Base-by-base conservation (phyloP, 2,329 filamentous ascomycete species). In the Ophiostoma quercus region DNA sequence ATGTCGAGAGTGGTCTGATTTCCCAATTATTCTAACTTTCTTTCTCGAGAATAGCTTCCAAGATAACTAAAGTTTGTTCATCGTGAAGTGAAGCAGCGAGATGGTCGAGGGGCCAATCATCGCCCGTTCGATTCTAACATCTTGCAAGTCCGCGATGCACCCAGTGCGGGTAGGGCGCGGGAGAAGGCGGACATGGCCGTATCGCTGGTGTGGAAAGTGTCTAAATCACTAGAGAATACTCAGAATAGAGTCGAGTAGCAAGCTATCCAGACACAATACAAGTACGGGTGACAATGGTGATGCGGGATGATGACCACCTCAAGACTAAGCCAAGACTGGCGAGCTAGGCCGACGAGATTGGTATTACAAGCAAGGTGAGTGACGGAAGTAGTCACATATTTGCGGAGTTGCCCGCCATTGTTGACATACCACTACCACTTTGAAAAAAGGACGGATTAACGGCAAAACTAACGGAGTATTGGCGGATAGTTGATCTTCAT, bases 51-150 rank as follows among this genome's bases (percentile, higher is more conserved):
- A 32, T 12, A n/a, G 16, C 32, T n/a, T 39, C 6, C 7, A 63
- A 37, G 29, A 63, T 37, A 63, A 37, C 29, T 39, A 63, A 63
- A 63, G 19, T n/a, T 2, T 51, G 37, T 51, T 68, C 34, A 29
- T 68, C 41, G 25, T 51, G 41, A 51, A 22, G 14, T n/a, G 29
- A 34, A 37, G 29, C 32, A 37, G 29, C 32, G 7, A 8, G 7
- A 32, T 11, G 14, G 16, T 16, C 29, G 29, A 5, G 6, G 60
- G 60, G 29, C 60, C 60, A 63, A 63, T 37, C 60, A 63, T 37
- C 60, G 60, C 29, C 54, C 54, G 25, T 6, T 22, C 60, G 32
- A 37, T 63, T 63, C 54, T n/a, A 57, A 60, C 54, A 60, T 60
- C 54, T 60, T 60, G 7, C 54, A 32, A 60, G 54, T 60, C 54